Evolutionary conservation across 352 stramenopile genomes (phyloP).

Genomic region (Phytophthora niederhauseri): DNA sequence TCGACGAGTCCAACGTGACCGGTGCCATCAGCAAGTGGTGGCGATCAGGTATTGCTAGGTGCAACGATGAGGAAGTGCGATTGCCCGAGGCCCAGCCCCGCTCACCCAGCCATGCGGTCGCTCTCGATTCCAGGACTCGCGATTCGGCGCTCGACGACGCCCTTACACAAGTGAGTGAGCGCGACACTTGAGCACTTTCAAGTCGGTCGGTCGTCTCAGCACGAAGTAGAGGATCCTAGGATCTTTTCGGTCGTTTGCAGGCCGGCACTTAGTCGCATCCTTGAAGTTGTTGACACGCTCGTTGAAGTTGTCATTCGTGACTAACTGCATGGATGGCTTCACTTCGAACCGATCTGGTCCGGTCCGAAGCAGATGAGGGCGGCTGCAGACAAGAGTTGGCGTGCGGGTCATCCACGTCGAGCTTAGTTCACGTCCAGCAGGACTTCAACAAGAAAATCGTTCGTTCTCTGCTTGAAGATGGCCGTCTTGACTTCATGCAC

Average conservation of each 20-base stretch:
- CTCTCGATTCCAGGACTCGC: too few species aligned
- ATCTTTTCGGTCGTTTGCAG: neutral
- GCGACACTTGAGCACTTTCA: neutral
- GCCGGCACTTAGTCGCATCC: neutral
- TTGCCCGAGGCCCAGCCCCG: too few species aligned
- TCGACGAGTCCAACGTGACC: conserved; percentile 14
- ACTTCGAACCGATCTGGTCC: neutral
- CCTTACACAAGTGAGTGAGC: neutral
- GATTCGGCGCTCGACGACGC: too few species aligned
- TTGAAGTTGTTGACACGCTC: neutral
- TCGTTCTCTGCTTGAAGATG: conserved; percentile 7
- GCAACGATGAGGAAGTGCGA: conserved; percentile 10
- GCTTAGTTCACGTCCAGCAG: neutral
- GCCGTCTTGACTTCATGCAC: neutral
- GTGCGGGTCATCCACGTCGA: conserved; percentile 1
- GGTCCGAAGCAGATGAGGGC: too few species aligned
- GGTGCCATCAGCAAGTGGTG: neutral
- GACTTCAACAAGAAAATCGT: neutral
- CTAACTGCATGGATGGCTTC: neutral
- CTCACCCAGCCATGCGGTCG: too few species aligned
- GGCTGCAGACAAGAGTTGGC: neutral
- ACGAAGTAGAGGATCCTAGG: neutral
- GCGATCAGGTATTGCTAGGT: neutral
- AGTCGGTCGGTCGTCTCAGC: neutral
- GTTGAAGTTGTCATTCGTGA: conserved; percentile 16